Base-by-base conservation (phyloP, 2,329 filamentous ascomycete genomes). In the Phoma sp. region DNA sequence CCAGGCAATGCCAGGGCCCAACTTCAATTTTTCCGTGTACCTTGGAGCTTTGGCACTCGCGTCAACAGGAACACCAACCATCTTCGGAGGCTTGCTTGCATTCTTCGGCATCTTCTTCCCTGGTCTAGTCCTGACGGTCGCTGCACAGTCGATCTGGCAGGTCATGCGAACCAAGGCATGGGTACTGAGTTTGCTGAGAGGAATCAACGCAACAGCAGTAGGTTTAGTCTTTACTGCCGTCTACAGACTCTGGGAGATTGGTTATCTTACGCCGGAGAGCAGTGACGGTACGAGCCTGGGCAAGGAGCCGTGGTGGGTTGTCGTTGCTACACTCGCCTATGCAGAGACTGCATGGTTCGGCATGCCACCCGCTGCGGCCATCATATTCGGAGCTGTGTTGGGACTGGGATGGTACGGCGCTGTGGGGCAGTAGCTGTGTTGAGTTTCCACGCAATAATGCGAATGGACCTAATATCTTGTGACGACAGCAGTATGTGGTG, bases 1-100 rank as follows among this genome's bases (percentile, higher is more conserved):
- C 17, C 88, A 92, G 71, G 82, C 86, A 0, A 88, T 91, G 53
- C 88, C 89, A 0, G 85, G 85, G 0, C 85, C 85, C 0, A 84
- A 85, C 60, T 84, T 84, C 73, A 84, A 84, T 65, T 86, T 79
- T 39, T 71, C 70, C 1, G 77, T 79, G 13, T 79, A 75, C 45
- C 70, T 79, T 3, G 77, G 77, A 12, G 68, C 76, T 1, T 65
- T 81, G 7, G 64, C 75, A 0, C 59, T 78, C 0, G 60, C 63
- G n/a, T 61, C 63, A 0, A 63, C 73, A 0, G 40, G 40, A 4
- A 60, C 64, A 0, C 73, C 73, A 0, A 65, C 69, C 4, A 37
- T 74, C 9, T 53, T 71, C 2, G 77, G 77, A 12, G 74, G 76
- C 0, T 13, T 79, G 7, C 60, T 78, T 4, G 74, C 61, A 0